Base-by-base conservation (phyloP, 148 eudicot species). In the Rhododendron griersonianum region DNA sequence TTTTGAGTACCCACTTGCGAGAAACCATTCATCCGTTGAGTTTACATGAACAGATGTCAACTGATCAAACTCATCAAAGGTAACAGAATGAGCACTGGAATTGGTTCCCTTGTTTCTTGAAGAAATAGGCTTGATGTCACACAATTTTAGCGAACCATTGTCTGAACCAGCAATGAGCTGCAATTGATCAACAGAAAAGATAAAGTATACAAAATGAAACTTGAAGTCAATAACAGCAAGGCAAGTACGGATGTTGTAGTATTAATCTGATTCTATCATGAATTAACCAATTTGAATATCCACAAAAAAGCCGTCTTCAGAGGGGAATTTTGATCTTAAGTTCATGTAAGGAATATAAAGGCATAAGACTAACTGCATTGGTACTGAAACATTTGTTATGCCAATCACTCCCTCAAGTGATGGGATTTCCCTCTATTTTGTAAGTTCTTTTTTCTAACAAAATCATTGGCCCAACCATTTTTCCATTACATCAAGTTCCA, bases 121-220 rank as follows among this genome's bases (percentile, higher is more conserved):
- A 30, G 89, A 80, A 75, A 84, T 47, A 35, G 87, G 86, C 78
- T 90, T 92, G 18, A 91, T 89, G 91, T 96, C 96, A 74, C 88
- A 96, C 84, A 96, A 86, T 86, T 92, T 96, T 81, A 96, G 90
- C 7, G 91, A 86, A 82, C 99, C 99, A 81, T 93, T 94, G 82
- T 96, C 99, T 48, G 96, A 95, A 81, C 99, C 99, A 30, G 95
- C 98, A 89, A 96, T 94, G 45, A 96, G 92, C 99, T 96, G 96
- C 81, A 87, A 89, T 84, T 28, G 30, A 80, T 74, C 63, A 82
- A 53, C 39, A 48, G 48, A 71, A 21, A 75, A 47, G n/a, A 78
- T 19, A 74, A 11, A 9, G 50, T 30, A 63, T 47, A 44, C 69
- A 63, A 18, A 51, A 45, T 10, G 25, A 53, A 82, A 61, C 25